Conservation (phyloP, 768 basidiomycete species). For the Boletus patriciae region DNA sequence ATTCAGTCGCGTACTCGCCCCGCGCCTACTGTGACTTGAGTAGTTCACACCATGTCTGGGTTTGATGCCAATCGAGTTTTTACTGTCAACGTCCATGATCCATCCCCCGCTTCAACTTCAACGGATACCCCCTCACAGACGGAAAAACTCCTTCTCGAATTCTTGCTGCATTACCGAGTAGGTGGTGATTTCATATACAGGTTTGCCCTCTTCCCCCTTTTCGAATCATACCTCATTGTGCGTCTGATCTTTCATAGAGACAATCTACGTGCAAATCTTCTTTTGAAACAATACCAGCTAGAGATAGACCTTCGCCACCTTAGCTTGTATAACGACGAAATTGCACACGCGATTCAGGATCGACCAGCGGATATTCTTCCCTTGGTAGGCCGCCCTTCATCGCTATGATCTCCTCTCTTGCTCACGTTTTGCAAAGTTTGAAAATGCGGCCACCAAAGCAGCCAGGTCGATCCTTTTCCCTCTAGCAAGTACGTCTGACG, state of each 20-base stretch:
- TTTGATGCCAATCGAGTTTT: slow-evolving; percentile 83
- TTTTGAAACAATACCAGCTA: slow-evolving; percentile 84
- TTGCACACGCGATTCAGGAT: slow-evolving; percentile 89
- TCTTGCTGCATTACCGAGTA: slow-evolving; percentile 84
- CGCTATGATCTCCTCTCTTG: not conserved
- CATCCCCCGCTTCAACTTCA: slow-evolving; percentile 46
- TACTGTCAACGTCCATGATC: slow-evolving; percentile 75
- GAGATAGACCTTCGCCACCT: slow-evolving; percentile 82
- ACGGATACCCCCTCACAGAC: slow-evolving; percentile 79
- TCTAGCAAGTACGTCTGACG: slow-evolving; percentile 52
- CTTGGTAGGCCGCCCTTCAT: slow-evolving; percentile 51
- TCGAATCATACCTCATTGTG: not conserved
- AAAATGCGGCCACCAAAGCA: slow-evolving; percentile 83
- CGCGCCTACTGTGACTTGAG: not conserved
- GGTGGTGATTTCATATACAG: slow-evolving; percentile 92
- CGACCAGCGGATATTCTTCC: slow-evolving; percentile 87
- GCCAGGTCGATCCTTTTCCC: slow-evolving; percentile 85
- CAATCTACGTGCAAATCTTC: slow-evolving; percentile 82
- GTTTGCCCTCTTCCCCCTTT: slow-evolving; percentile 39
- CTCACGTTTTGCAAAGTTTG: slow-evolving; percentile 58
- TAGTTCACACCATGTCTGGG: slow-evolving; percentile 63
- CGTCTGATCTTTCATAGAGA: slow-evolving; percentile 49
- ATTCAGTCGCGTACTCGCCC: slow-evolving; percentile 11
- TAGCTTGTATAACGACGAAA: slow-evolving; percentile 86
- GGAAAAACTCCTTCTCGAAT: slow-evolving; percentile 79